Evolutionary conservation across 352 stramenopile genomes (phyloP).

Genomic region (Phytophthora sansomeana): DNA sequence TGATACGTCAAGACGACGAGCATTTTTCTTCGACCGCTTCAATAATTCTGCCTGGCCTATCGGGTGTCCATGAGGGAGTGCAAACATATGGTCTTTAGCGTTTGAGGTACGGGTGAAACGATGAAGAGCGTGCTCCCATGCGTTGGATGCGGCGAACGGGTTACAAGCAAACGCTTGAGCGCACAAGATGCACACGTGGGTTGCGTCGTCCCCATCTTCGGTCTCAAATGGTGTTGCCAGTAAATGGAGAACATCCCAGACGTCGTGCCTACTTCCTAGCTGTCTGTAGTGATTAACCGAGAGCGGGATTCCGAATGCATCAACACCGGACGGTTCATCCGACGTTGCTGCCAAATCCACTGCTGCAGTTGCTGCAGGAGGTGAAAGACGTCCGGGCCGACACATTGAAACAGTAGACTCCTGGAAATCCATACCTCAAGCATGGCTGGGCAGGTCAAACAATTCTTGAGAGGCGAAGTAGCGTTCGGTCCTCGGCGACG

Average conservation of each 20-base stretch:
- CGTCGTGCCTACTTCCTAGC: background rate
- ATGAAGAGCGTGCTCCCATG: background rate
- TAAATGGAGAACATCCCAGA: background rate
- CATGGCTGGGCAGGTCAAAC: too few relatives aligned
- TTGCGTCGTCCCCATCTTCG: background rate
- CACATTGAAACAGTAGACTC: too few relatives aligned
- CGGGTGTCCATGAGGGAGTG: background rate
- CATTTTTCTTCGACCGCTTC: background rate
- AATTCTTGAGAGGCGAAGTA: too few relatives aligned
- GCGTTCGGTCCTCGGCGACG: too few relatives aligned
- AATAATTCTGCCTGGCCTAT: background rate
- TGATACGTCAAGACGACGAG: background rate
- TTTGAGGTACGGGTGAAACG: background rate
- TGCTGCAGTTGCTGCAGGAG: too few relatives aligned
- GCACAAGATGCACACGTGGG: conserved; percentile 2
- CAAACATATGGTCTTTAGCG: conserved; percentile 1
- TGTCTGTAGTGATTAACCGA: too few relatives aligned
- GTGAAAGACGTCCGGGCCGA: too few relatives aligned
- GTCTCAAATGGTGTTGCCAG: background rate
- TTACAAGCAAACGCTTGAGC: background rate
- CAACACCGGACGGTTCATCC: too few relatives aligned
- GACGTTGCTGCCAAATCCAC: too few relatives aligned
- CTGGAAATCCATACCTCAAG: too few relatives aligned
- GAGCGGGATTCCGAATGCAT: too few relatives aligned
- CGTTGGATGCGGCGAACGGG: background rate